Percentiles rank a stretch among this genome's conserved stretches.
phyloP scores from a whole-genome alignment of 768 basidiomycete species.

The Rhodocollybia butyracea region DNA sequence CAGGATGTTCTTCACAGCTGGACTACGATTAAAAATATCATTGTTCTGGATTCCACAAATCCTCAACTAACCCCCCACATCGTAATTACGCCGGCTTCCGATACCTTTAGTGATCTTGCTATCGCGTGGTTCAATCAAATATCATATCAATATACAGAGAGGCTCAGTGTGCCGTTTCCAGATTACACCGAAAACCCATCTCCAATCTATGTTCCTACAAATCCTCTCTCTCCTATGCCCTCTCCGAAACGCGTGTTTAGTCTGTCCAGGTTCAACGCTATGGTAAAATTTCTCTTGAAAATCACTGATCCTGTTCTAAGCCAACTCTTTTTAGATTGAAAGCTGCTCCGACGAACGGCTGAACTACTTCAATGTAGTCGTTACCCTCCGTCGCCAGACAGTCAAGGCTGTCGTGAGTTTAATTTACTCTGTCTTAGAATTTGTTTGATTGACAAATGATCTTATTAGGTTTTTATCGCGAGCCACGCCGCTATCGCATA shows the following conservation, averaged over 20 bases:
- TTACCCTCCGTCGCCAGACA: slow-evolving; percentile 32
- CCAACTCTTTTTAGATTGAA: slow-evolving; percentile 15
- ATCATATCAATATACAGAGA: slow-evolving; percentile 29
- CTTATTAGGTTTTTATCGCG: slow-evolving; percentile 37
- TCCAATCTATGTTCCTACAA: neutral
- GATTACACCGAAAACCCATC: slow-evolving; percentile 9
- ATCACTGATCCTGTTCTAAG: neutral
- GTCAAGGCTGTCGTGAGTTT: slow-evolving; percentile 37
- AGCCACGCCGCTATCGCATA: slow-evolving; percentile 31
- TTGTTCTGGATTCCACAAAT: slow-evolving; percentile 41
- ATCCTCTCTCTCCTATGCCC: neutral
- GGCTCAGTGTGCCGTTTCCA: slow-evolving; percentile 32
- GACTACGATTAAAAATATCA: neutral
- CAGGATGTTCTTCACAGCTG: neutral
- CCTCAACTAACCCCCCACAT: slow-evolving; percentile 46
- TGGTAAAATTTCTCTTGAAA: slow-evolving; percentile 18
- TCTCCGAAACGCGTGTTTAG: slow-evolving; percentile 25
- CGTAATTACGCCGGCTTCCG: slow-evolving; percentile 46
- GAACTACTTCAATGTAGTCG: slow-evolving; percentile 27
- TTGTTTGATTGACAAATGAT: slow-evolving; percentile 10
- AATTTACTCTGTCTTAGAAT: neutral
- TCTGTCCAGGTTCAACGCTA: slow-evolving; percentile 24
- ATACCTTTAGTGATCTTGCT: slow-evolving; percentile 31
- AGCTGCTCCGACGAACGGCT: slow-evolving; percentile 26
- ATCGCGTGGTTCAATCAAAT: slow-evolving; percentile 33